These are phyloP conservation scores for Fusarium sp. DNA, from an alignment of 2,329 filamentous ascomycete genomes.

Conservation along the genomic window DNA sequence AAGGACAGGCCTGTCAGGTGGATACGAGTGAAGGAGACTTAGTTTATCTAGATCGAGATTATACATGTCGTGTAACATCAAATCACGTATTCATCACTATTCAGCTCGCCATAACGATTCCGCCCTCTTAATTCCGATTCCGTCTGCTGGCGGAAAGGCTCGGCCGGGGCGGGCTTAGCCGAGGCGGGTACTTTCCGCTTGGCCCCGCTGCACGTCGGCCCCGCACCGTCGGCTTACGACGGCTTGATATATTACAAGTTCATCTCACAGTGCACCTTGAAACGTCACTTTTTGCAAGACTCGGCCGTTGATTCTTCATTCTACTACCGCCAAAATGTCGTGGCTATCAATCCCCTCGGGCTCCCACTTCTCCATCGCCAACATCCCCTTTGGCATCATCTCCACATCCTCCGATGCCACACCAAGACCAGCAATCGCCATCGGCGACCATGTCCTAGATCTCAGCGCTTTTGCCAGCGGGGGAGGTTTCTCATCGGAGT, in stretches of 20 bases:
- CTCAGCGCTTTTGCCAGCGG: constrained; percentile 71
- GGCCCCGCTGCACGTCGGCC: constrained; percentile 17
- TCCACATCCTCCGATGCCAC: constrained; percentile 70
- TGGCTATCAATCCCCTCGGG: constrained; percentile 54
- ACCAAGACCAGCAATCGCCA: constrained; percentile 78
- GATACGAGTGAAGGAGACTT: too few relatives aligned
- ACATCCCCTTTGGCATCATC: constrained; percentile 89
- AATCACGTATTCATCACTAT: neutral
- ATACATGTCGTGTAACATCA: too few relatives aligned
- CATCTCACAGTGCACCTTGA: neutral
- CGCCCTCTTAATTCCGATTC: neutral
- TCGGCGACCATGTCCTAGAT: constrained; percentile 81
- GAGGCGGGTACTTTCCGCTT: constrained; percentile 24
- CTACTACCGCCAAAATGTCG: constrained; percentile 38
- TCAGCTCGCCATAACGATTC: neutral
- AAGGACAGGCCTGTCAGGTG: neutral
- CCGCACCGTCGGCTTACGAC: constrained; percentile 36
- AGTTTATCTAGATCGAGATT: too few relatives aligned
- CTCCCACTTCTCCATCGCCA: constrained; percentile 70
- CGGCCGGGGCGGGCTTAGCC: constrained; percentile 5
- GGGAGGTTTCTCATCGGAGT: constrained; percentile 56
- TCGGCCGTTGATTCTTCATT: neutral
- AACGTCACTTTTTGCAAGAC: neutral
- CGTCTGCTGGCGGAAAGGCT: constrained; percentile 1
- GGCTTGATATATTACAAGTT: constrained; percentile 34